Base-by-base conservation (phyloP, 2,329 filamentous ascomycete genomes). In the Diplodia mutila region DNA sequence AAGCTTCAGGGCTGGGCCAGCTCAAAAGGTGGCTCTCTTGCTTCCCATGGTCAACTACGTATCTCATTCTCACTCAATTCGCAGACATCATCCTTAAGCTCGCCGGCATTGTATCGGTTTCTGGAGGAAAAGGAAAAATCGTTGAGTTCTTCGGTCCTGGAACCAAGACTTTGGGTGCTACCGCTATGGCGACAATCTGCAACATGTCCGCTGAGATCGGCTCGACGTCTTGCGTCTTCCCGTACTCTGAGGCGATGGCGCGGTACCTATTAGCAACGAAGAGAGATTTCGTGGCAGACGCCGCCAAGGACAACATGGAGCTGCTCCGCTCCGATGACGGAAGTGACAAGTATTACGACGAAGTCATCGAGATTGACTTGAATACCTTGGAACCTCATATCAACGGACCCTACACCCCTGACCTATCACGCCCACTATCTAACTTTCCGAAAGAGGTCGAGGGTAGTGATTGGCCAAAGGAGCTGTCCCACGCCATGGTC, bases 121-220 rank as follows among this genome's bases (percentile, higher is more conserved):
- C 74, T 1, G 76, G 78, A 0, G 77, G 77, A 4, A 80, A 77
- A 49, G 78, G 76, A 1, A 76, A 74, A 49, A 71, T 79, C 12
- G 72, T 80, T 7, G 77, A 80, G 61, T 80, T 77, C 65, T 79
- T 78, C 37, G 77, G 78, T 0, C 76, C 77, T 0, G 78, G 77
- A 2, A 72, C 73, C 0, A 67, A 74, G 16, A 75, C 71, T 0
- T 67, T 80, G 0, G 73, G 76, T 0, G 76, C 76, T 0, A 80
- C 78, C 7, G 78, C 74, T 1, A 79, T 78, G 77, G 77, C 76
- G 0, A 80, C 78, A 2, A 73, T 79, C 7, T 77, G 75, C 67
- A 80, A 80, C 66, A 80, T 80, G 78, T 74, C 72, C 1, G 77
- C 78, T 2, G 77, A 80, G 59, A 74, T 78, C 46, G 78, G 78